Base-by-base conservation (phyloP, 1,284 basidiomycete genomes). In the Apiotrichum laibachii region DNA sequence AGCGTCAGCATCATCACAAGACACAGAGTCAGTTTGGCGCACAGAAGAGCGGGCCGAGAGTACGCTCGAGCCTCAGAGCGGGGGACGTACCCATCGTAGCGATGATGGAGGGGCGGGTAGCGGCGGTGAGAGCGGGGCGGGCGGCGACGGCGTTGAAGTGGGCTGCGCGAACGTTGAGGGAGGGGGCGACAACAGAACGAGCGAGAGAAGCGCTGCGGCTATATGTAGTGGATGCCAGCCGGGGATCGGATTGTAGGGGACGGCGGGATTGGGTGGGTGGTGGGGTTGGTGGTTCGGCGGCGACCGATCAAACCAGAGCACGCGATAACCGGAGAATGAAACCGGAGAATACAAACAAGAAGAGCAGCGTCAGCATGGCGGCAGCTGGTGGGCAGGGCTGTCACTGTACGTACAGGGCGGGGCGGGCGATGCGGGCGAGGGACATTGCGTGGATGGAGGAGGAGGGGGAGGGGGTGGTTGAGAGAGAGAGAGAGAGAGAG, bases 61-160 rank as follows among this genome's bases (percentile, higher is more conserved):
- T 31, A 7, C 26, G 26, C 26, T 31, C 26, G 26, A 31, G 26
- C 33, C 21, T 9, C 37, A 13, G 5, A 8, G 50, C 37, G 50
- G 50, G 18, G 26, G 35, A 51, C 50, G 50, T 42, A 51, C 50
- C 39, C 50, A 51, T 50, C 34, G 18, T 50, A 34, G 48, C 19
- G 21, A 4, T 8, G n/a, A 13, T 9, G 47, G 11, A 7, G 48
- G 34, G 34, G 19, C 6, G 19, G 50, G 21, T 12, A 15, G 15
- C 34, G 22, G 9, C 12, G 39, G 50, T 21, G 50, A 16, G 50
- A 3, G 50, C 7, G 18, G 33, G 35, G 47, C 8, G 46, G n/a
- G 47, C 18, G 15, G 33, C 13, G 45, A 18, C 22, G 45, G 45
- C 15, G n/a, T 6, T 9, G 43, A 44, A n/a, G 26, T 31, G 26